These are phyloP conservation scores for Pholiota conissans DNA, from an alignment of 768 basidiomycete genomes.

Conservation along the genomic window DNA sequence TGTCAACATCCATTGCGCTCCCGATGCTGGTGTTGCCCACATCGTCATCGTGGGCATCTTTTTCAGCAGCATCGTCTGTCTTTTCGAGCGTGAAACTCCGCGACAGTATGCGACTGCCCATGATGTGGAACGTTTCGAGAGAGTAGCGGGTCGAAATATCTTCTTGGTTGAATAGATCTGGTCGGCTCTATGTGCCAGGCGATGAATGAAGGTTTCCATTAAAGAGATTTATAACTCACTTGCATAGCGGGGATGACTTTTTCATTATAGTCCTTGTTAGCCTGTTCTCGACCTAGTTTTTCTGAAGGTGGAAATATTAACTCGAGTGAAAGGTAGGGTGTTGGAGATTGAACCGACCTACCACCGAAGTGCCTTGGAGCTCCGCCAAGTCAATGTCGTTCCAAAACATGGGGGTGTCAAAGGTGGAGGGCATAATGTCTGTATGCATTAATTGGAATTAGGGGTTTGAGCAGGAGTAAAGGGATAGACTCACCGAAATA, in stretches of 20 bases:
- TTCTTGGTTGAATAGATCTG: slow-evolving; percentile 67
- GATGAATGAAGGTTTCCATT: not conserved
- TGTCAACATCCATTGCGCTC: slow-evolving; percentile 45
- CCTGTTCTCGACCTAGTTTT: slow-evolving; percentile 85
- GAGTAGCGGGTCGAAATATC: slow-evolving; percentile 54
- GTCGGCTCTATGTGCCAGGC: slow-evolving; percentile 49
- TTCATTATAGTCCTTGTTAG: slow-evolving; percentile 67
- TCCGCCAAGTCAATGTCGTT: slow-evolving; percentile 65
- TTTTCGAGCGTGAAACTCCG: slow-evolving; percentile 85
- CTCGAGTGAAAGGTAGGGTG: not conserved
- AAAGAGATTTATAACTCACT: slow-evolving; percentile 38
- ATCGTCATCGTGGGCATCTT: slow-evolving; percentile 22
- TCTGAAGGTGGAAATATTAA: slow-evolving; percentile 41
- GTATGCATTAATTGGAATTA: not conserved
- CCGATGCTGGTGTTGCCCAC: slow-evolving; percentile 32
- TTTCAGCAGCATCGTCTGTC: slow-evolving; percentile 42
- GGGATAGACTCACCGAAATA: slow-evolving; percentile 63
- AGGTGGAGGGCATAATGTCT: slow-evolving; percentile 69
- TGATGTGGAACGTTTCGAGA: slow-evolving; percentile 76
- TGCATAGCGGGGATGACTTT: slow-evolving; percentile 71
- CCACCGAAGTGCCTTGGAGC: slow-evolving; percentile 82
- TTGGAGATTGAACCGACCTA: slow-evolving; percentile 55
- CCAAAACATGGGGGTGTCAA: slow-evolving; percentile 98
- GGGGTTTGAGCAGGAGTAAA: not conserved
- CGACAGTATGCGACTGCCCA: slow-evolving; percentile 90